Evolutionary conservation across 2,329 filamentous ascomycete genomes (phyloP), one percentile per base, ranked within the genome.

Genomic region (Phyllachora maydis): DNA sequence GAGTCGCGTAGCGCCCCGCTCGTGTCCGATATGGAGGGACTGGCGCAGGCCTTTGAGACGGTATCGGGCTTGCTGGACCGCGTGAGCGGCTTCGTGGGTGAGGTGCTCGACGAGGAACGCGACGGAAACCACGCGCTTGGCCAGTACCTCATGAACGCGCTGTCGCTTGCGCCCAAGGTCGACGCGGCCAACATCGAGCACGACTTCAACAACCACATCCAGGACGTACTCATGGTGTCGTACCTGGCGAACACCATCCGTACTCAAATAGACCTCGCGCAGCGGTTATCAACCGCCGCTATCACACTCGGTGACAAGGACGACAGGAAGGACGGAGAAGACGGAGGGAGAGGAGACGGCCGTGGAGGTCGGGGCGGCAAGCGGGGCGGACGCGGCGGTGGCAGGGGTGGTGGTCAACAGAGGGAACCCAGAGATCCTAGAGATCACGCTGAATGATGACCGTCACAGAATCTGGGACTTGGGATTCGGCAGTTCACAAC

Each of bases 161-260:
- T 98, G 32, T 83, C 78, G 22, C 59, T 98, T 32, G 81, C 85
- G 26, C 88, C 88, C 42, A 98, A 95, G 65, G 88, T 95, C 30
- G 79, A 92, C 41, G 59, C 74, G 18, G 65, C 70, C 31, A 76
- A 90, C 47, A 83, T 98, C 44, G 88, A 98, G 63, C 66, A 75
- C 46, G 83, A 95, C 59, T 98, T 98, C 68, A 98, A 98, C 69
- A 92, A 91, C 61, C 88, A 98, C 58, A 82, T 98, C 51, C 88
- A 98, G 59, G 88, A 98, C 49, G 83, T 98, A 30, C 71, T 98
- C 35, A 83, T 95, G 50, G 83, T 98, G 40, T 91, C 82, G 36
- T 98, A 98, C 59, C 66, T 98, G 34, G 82, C 88, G 48, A 98
- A 95, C 64, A 93, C 82, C 35, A 92, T 95, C 54, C 81, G 85